phyloP scores from a whole-genome alignment of 208 protist species.

The Sergeia podlipaevii region DNA sequence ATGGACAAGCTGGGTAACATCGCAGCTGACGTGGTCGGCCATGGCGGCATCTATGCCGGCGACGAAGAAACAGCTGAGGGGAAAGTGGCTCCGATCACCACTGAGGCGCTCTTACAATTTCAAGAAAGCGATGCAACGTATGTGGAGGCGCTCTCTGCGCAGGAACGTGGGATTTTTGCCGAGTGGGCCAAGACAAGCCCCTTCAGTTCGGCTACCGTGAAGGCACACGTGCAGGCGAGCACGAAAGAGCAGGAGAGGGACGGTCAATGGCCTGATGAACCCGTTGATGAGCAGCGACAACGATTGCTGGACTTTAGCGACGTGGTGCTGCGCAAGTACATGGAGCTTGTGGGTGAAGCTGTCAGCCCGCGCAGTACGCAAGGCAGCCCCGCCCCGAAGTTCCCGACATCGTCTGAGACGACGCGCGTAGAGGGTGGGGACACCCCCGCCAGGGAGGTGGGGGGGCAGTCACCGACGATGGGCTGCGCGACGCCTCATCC shows the following conservation, averaged over 20 bases:
- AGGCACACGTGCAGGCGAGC: not conserved
- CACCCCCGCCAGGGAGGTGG: not conserved
- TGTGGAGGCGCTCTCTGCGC: conserved; percentile 17
- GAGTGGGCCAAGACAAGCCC: conserved; percentile 42
- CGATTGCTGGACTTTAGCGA: conserved; percentile 66
- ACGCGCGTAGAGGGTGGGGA: not conserved
- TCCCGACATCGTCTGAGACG: not conserved
- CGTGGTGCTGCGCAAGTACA: conserved; percentile 47
- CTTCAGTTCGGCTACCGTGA: conserved; percentile 35
- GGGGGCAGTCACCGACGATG: not conserved
- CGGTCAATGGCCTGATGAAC: conserved; percentile 21
- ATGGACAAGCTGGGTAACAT: conserved; percentile 45
- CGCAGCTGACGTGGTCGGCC: conserved; percentile 55
- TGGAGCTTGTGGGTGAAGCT: conserved; percentile 43
- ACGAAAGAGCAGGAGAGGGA: not conserved
- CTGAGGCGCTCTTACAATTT: conserved; percentile 21
- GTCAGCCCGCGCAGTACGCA: conserved; percentile 23
- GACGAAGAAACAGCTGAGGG: conserved; percentile 51
- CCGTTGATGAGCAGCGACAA: conserved; percentile 36
- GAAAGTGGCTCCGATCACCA: conserved; percentile 38
- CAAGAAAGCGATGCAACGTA: conserved; percentile 44
- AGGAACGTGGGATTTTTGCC: conserved; percentile 32
- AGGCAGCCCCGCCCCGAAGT: conserved; percentile 7
- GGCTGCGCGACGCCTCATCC: not conserved
- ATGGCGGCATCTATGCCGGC: conserved; percentile 42